Evolutionary conservation across 768 basidiomycete genomes (phyloP), one percentile per base, ranked within the genome.

Genomic region (Lenzites betulinus): DNA sequence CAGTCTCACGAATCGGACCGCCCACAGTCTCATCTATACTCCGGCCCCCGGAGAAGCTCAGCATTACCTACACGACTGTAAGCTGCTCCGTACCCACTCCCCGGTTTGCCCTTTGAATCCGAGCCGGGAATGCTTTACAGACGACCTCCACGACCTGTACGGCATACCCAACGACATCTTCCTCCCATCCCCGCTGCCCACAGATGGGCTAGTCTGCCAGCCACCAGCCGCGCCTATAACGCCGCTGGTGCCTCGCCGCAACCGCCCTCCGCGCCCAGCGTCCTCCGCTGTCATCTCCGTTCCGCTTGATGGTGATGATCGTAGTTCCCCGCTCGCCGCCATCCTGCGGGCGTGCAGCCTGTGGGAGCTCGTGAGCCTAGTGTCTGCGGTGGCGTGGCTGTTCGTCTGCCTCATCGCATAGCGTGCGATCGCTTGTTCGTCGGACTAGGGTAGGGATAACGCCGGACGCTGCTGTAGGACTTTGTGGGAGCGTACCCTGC

Each of bases 361-460:
- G 28, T 63, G 62, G 62, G 62, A 63, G 39, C 55, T 57, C 48
- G 57, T 50, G 47, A 63, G 62, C 62, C 30, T 63, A 8, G 26
- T 51, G 20, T 58, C 62, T 23, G 62, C 58, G 8, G 36, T 63
- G 16, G 62, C 52, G 3, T 63, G 62, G 62, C 15, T 63, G 47
- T 35, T 63, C 15, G 62, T 63, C 16, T 63, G 62, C 35, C 62
- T 63, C n/a, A 47, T 44, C 15, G 55, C 61, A n/a, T 62, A 48
- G 30, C 43, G 33, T 35, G 46, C 38, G 15, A 39, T 13, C 4
- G 6, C 4, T 8, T 18, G 18, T 39, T 13, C 7, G 38, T 16
- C 13, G 4, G 13, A 13, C 18, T 18, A 18, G 6, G 38, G 11
- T 3, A 5, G 3, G 6, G 38, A 39, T 16, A 5, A 39, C 18